phyloP scores from a whole-genome alignment of 768 basidiomycete genomes.

The Collybia sp. region DNA sequence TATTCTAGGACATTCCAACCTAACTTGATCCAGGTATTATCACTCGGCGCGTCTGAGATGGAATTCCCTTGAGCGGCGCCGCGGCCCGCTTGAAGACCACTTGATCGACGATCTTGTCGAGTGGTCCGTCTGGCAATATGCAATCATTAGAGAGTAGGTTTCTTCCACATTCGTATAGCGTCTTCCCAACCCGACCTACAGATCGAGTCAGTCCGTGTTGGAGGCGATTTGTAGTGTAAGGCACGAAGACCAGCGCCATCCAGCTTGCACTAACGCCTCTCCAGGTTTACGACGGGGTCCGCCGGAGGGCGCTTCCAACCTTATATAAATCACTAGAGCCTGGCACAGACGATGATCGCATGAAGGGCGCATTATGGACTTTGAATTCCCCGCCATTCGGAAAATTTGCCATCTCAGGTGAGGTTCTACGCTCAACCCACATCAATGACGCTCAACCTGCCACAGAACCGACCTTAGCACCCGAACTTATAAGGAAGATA shows the following conservation, averaged over 20 bases:
- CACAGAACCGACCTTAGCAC: constrained; percentile 59
- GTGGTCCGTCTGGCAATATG: constrained; percentile 79
- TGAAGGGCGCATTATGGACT: constrained; percentile 89
- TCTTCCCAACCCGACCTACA: constrained; percentile 19
- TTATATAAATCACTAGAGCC: constrained; percentile 57
- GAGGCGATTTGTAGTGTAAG: constrained; percentile 49
- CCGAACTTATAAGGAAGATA: constrained; percentile 53
- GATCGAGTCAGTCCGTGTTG: constrained; percentile 43
- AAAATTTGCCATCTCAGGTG: constrained; percentile 46
- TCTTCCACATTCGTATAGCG: background rate
- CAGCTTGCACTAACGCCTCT: background rate
- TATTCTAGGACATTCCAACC: background rate
- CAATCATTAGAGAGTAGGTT: constrained; percentile 44
- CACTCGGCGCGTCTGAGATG: constrained; percentile 65
- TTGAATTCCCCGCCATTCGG: constrained; percentile 64
- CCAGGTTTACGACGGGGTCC: constrained; percentile 66
- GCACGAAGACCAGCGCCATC: background rate
- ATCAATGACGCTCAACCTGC: constrained; percentile 8
- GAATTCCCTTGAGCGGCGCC: constrained; percentile 68
- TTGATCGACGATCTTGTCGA: constrained; percentile 70
- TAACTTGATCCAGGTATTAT: constrained; percentile 39
- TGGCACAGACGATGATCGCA: constrained; percentile 80
- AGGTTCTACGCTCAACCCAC: constrained; percentile 6
- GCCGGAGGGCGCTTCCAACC: constrained; percentile 54
- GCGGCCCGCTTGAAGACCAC: constrained; percentile 52